Base-by-base conservation (phyloP, 1,284 basidiomycete genomes). In the Malassezia nana region DNA sequence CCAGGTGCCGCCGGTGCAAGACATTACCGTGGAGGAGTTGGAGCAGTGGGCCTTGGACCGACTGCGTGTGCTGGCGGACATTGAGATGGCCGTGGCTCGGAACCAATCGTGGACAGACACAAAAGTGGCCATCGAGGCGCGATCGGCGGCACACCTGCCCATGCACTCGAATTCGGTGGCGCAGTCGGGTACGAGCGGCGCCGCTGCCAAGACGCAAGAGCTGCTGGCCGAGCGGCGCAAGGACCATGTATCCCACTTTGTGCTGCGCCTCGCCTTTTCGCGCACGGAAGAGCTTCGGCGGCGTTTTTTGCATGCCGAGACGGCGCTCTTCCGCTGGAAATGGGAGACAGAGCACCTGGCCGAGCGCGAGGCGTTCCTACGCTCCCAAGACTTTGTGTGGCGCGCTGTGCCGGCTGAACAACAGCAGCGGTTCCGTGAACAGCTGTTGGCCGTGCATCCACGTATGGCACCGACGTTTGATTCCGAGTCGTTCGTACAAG, bases 11-110 rank as follows among this genome's bases (percentile, higher is more conserved):
- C 92, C 92, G 6, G 72, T 81, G 13, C 84, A 85, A 43, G 91
- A 98, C 66, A 85, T 98, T 26, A 92, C 90, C 1, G 80, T 98
- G 18, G 94, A 98, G 71, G 87, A 96, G 62, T 98, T 99, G 65
- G 94, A 99, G 76, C 84, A 81, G 3, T 89, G 82, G 74, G 94
- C 92, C 0, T 81, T 99, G 20, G 84, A 92, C 63, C 80, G 94
- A 26, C 79, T 99, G 33, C 83, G 61, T 24, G 82, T 99, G 16
- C 80, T 98, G 6, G 87, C 90, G 6, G 89, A 96, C 74, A 94
- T 99, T 60, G 94, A 98, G 72, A 85, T 91, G 0, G 88, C 85
- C 6, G 82, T 82, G 57, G 86, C 84, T n/a, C 83, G 89, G 43
- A 90, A 90, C 68, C 78, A 86, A 42, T 75, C 84, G 18, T 84